Base-by-base conservation (phyloP, 208 protist genomes). In the Crithidia fasciculata region DNA sequence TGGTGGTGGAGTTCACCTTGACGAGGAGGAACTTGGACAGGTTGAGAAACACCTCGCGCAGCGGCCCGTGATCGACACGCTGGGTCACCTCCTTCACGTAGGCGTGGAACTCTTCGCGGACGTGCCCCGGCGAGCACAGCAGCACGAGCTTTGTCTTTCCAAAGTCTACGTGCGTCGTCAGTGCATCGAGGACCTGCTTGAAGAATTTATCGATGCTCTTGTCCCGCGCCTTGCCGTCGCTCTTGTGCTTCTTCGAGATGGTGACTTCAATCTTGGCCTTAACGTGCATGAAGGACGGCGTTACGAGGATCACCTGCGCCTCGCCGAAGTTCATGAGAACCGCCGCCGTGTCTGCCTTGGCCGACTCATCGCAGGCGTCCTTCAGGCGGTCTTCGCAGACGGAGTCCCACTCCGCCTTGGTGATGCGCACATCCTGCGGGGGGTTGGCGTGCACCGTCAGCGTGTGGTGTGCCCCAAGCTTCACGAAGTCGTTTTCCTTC, bases 311-410 rank as follows among this genome's bases (percentile, higher is more conserved):
- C 0, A 99, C 64, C 58, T 95, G 74, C 3, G 96, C 96, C 28
- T 95, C 83, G 41, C 98, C 98, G 77, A 98, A 97, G 45, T 93
- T 83, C 94, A 99, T 97, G 28, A 99, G 82, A n/a, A 99, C 81
- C 3, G 96, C 98, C 0, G 89, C 97, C 4, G 98, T 93, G 72
- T 99, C 97, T 0, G 94, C 86, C 59, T 82, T 85, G 5, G 73
- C 78, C 3, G 88, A 80, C 40, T 80, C 76, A 70, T 97, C 84
- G 69, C 90, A 95, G 5, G 89, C 91, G 47, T 97, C 87, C 55
- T 88, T 75, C 16, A 95, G 74, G 15, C 89, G 83, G 8, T 79
- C 76, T 19, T 86, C 81, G 6, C 65, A 57, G 40, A 96, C 72
- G 0, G 80, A 69, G 71, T 98, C 92, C 98, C 97, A 99, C 55